Evolutionary conservation across 495 filamentous ascomycete species (phyloP), one percentile per base, ranked within the genome.

Genomic region (Hypomontagnella submonticulosa): DNA sequence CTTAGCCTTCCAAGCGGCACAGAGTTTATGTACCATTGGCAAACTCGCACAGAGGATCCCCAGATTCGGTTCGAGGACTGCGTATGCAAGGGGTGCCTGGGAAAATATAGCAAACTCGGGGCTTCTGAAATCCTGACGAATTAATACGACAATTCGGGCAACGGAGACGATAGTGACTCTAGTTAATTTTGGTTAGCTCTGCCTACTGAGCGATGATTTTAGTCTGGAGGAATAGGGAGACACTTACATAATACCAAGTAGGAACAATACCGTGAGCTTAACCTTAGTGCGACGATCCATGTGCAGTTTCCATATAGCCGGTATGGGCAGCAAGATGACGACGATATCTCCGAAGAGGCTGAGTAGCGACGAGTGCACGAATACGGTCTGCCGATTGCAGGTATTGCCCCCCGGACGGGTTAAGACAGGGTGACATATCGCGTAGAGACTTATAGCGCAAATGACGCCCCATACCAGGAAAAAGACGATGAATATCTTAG

Each of bases 271-370:
- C 8, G 36, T 74, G 20, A 76, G 41, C 1, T 66, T 63, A 37
- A 70, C 46, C 43, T 71, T 76, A 19, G 70, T 60, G 0, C 50
- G 47, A 12, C 8, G 57, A 1, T 62, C 66, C 66, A 71, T 69
- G n/a, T 76, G 61, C 2, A 77, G 40, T 0, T 49, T 52, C 75
- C 75, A 76, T 37, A 76, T 59, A 19, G 72, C 64, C 3, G 75
- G 75, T 27, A 77, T 65, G 8, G 75, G 75, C 9, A 77, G 32
- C 32, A 61, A 52, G 4, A 77, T 47, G 12, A 77, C 70, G 11
- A 76, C 61, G 5, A 77, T 52, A 57, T 77, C 75, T 11, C 71
- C 74, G 15, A 73, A 19, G 4, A 78, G 23, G 6, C 47, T 42
- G 23, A 61, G 30, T 27, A 30, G 15, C 15, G 57, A 61, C 15